Conservation (phyloP, 805 yeast genomes). For the Saturnispora diversa region DNA sequence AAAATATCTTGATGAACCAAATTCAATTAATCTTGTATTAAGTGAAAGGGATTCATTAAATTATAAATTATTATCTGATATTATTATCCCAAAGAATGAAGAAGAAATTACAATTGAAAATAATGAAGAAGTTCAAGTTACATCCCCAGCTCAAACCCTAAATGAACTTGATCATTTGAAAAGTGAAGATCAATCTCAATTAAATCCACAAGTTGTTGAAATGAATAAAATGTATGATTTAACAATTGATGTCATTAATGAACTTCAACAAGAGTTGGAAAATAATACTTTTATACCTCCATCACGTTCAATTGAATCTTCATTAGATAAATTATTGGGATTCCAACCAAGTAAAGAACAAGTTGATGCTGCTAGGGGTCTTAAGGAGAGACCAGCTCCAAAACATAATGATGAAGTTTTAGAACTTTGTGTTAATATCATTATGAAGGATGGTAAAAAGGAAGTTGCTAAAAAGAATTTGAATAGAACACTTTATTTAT, state of each 20-base stretch:
- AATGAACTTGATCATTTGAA: slow-evolving; percentile 13
- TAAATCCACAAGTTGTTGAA: slow-evolving; percentile 18
- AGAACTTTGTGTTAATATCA: slow-evolving; percentile 70
- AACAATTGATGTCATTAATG: slow-evolving; percentile 24
- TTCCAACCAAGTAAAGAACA: slow-evolving; percentile 63
- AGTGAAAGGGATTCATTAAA: slow-evolving; percentile 20
- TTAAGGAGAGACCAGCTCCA: slow-evolving; percentile 52
- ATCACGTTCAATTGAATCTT: slow-evolving; percentile 14
- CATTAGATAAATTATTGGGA: slow-evolving; percentile 20
- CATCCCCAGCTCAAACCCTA: too few species aligned
- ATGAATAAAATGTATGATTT: slow-evolving; percentile 27
- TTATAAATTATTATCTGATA: slow-evolving; percentile 17
- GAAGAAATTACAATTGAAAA: background rate
- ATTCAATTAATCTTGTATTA: slow-evolving; percentile 20
- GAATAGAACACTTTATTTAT: slow-evolving; percentile 71
- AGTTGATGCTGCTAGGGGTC: slow-evolving; percentile 42
- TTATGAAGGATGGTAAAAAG: slow-evolving; percentile 91
- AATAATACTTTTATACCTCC: slow-evolving; percentile 20
- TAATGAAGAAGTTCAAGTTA: too few species aligned
- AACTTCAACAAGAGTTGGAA: slow-evolving; percentile 25
- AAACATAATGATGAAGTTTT: slow-evolving; percentile 58
- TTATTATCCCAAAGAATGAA: slow-evolving; percentile 7
- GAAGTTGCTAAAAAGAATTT: slow-evolving; percentile 66
- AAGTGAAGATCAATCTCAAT: slow-evolving; percentile 21
- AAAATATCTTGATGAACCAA: slow-evolving; percentile 16